Evolutionary conservation across 805 yeast species (phyloP).

Genomic region (Hanseniaspora valbyensis): DNA sequence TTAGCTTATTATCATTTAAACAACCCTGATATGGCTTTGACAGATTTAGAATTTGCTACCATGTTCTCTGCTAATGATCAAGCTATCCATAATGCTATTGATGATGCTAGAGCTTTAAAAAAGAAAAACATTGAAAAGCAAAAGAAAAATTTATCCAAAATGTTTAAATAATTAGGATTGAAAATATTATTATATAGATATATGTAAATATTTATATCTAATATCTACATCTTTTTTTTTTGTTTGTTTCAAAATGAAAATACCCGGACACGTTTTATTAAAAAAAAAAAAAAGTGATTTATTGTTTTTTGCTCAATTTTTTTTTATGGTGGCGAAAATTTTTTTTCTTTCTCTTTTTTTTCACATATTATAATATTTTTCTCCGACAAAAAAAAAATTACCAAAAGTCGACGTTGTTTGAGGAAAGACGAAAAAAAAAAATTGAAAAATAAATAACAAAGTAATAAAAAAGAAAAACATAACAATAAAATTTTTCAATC

Average conservation of each 20-base stretch:
- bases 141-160: constrained; percentile 62
- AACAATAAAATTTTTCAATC: too few relatives aligned
- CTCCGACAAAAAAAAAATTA: neutral
- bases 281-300: too few relatives aligned
- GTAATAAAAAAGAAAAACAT: neutral
- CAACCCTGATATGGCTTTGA: constrained; percentile 60
- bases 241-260: constrained; percentile 17
- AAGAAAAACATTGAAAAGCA: constrained; percentile 53
- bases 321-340: constrained; percentile 4
- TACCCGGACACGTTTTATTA: neutral
- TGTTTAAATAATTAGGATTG: constrained; percentile 38
- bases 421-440: constrained; percentile 4
- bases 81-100: constrained; percentile 55
- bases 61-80: constrained; percentile 57
- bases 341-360: too few relatives aligned
- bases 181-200: too few relatives aligned
- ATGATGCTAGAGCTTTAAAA: constrained; percentile 43
- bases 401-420: neutral
- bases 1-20: constrained; percentile 52
- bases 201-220: neutral
- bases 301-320: neutral
- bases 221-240: too few relatives aligned
- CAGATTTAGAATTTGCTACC: constrained; percentile 55
- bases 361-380: neutral
- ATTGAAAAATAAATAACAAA: neutral